These are phyloP conservation scores for Phytophthora rubi DNA, from an alignment of 352 stramenopile genomes.

Conservation along the genomic window DNA sequence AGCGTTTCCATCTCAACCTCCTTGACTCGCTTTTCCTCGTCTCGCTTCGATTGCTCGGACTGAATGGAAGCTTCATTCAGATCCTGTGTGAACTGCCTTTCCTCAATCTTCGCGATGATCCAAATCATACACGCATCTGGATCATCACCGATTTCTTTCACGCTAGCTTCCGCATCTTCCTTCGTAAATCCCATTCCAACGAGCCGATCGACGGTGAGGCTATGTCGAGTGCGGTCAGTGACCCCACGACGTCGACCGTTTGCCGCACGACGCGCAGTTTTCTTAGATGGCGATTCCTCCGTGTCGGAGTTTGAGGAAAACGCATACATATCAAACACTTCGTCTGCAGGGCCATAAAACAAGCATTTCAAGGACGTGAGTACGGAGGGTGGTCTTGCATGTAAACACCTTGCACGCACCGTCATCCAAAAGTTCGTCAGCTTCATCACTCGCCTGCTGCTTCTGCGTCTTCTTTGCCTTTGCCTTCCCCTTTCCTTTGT, in stretches of 20 bases:
- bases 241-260: conserved; percentile 20
- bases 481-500: conserved; percentile 17
- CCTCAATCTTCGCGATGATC: conserved; percentile 79
- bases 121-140: conserved; percentile 81
- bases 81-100: conserved; percentile 71
- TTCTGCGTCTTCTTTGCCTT: conserved; percentile 27
- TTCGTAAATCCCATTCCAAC: conserved; percentile 67
- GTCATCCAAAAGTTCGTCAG: conserved; percentile 12
- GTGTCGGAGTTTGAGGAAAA: conserved; percentile 31
- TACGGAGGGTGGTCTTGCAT: background rate
- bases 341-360: conserved; percentile 18
- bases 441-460: conserved; percentile 5
- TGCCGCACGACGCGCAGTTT: conserved; percentile 11
- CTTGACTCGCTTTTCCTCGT: conserved; percentile 66
- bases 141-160: conserved; percentile 61
- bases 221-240: conserved; percentile 46
- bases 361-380: background rate
- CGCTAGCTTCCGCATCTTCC: conserved; percentile 70
- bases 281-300: conserved; percentile 29
- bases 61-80: conserved; percentile 79
- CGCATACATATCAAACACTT: conserved; percentile 12
- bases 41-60: conserved; percentile 72
- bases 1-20: conserved; percentile 62
- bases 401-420: conserved; percentile 24
- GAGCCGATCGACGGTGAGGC: conserved; percentile 64